These are phyloP conservation scores for Talaromyces sp. DNA, from an alignment of 2,329 filamentous ascomycete species.

Conservation along the genomic window DNA sequence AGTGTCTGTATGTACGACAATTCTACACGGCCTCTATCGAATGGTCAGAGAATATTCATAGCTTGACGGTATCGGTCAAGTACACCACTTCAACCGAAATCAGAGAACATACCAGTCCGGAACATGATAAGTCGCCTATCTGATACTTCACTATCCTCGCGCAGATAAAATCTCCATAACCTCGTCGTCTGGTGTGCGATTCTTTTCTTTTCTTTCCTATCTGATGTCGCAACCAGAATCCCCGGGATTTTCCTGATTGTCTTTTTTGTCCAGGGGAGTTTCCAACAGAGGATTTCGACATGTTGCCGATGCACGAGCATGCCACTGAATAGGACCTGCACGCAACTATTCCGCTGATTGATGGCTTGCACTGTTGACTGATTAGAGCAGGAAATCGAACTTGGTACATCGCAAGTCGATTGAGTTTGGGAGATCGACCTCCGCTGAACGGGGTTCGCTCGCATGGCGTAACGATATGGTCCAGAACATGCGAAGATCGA, in stretches of 20 bases:
- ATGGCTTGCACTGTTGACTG: slow-evolving; percentile 80
- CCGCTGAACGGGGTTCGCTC: slow-evolving; percentile 37
- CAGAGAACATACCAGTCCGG: no score
- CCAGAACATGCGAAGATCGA: slow-evolving; percentile 39
- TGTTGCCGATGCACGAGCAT: not conserved
- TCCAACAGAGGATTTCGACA: no score
- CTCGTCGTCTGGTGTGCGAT: not conserved
- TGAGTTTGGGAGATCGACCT: slow-evolving; percentile 38
- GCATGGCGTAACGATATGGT: slow-evolving; percentile 41
- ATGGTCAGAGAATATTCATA: no score
- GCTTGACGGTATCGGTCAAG: no score
- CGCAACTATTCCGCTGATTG: slow-evolving; percentile 85
- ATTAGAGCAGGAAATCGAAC: slow-evolving; percentile 51
- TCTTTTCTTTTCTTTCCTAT: no score
- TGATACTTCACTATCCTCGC: not conserved
- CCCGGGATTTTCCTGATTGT: no score
- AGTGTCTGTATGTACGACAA: no score
- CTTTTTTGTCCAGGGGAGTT: no score
- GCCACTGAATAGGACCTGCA: slow-evolving; percentile 54
- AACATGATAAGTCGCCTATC: not conserved
- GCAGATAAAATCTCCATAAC: not conserved
- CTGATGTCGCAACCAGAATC: no score
- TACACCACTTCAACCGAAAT: no score
- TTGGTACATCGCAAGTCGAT: slow-evolving; percentile 64
- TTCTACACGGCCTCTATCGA: no score